These are phyloP conservation scores for Trichosporon sp. DNA, from an alignment of 1,284 basidiomycete genomes.

Conservation along the genomic window DNA sequence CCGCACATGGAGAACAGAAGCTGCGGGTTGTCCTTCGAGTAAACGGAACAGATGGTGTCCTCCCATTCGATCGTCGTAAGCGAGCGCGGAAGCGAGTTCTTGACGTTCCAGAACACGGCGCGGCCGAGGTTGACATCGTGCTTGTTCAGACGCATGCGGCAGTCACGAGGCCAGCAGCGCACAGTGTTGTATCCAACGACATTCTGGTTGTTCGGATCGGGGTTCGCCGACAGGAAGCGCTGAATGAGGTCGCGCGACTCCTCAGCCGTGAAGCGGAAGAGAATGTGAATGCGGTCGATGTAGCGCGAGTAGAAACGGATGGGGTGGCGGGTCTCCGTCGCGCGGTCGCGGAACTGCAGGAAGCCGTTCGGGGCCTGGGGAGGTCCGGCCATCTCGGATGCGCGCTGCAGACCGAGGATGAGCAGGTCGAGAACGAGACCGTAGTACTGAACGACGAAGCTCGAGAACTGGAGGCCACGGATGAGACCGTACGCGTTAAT, in stretches of 20 bases:
- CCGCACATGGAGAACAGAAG: constrained; percentile 97
- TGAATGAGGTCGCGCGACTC: constrained; percentile 97
- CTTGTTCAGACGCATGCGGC: constrained; percentile 98
- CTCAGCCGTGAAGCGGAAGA: constrained; percentile 98
- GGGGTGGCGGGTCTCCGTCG: constrained; percentile 88
- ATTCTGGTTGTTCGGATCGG: constrained; percentile 97
- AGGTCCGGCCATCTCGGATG: constrained; percentile 94
- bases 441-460: constrained; percentile 96
- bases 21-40: constrained; percentile 96
- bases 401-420: constrained; percentile 86
- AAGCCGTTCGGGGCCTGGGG: constrained; percentile 94
- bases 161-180: constrained; percentile 98
- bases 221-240: constrained; percentile 91
- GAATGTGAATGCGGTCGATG: constrained; percentile 84
- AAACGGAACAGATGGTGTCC: constrained; percentile 91
- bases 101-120: constrained; percentile 99
- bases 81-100: constrained; percentile 91
- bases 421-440: constrained; percentile 84
- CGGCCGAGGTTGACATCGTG: constrained; percentile 98
- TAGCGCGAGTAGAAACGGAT: constrained; percentile 93
- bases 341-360: constrained; percentile 86
- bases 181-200: constrained; percentile 99
- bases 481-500: constrained; percentile 64
- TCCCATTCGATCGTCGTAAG: constrained; percentile 99
- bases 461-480: constrained; percentile 89